Evolutionary conservation across 495 filamentous ascomycete genomes (phyloP), one percentile per base, ranked within the genome.

Genomic region (Rhypophila decipiens): DNA sequence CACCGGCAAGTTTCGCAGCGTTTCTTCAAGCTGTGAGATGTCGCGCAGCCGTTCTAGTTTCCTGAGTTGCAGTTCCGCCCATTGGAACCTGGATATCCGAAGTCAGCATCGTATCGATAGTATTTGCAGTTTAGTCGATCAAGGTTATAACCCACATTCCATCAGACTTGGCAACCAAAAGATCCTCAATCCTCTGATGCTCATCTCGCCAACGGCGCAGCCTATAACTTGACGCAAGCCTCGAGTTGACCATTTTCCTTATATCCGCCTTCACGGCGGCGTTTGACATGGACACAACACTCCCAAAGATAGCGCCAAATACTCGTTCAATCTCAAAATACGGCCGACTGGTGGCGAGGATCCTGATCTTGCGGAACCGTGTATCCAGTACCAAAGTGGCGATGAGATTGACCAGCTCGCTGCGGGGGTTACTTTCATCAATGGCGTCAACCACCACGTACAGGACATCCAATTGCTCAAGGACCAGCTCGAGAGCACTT

Each of bases 41-140:
- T 45, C 46, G 12, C 22, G 3, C 31, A 53, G 23, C 18, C 59
- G 59, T 23, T 61, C 51, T 5, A 76, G 41, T 1, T 62, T 56
- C 39, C 73, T 65, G 7, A 76, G 51, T 47, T 75, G 71, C 46
- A 69, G 72, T 5, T 63, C 60, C 3, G 66, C 67, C 64, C 68
- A 75, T 12, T 67, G 68, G 42, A 74, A 56, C 35, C 35, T 50
- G 23, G 1, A 21, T 8, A 36, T 22, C n/a, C 4, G 1, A 8
- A 19, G 5, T 27, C 69, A 68, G n/a, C n/a, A n/a, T n/a, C n/a
- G n/a, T n/a, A n/a, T n/a, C n/a, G n/a, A 75, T 75, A 17, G 70
- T 69, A 45, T 65, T 51, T 5, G 67, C 66, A 36, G 52, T 57
- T 1, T 35, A n/a, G n/a, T n/a, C n/a, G 33, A 1, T 61, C 39